Percentiles rank a stretch among this genome's conserved stretches.
phyloP scores from a whole-genome alignment of 345 rosid genomes.

The Lagerstroemia speciosa region DNA sequence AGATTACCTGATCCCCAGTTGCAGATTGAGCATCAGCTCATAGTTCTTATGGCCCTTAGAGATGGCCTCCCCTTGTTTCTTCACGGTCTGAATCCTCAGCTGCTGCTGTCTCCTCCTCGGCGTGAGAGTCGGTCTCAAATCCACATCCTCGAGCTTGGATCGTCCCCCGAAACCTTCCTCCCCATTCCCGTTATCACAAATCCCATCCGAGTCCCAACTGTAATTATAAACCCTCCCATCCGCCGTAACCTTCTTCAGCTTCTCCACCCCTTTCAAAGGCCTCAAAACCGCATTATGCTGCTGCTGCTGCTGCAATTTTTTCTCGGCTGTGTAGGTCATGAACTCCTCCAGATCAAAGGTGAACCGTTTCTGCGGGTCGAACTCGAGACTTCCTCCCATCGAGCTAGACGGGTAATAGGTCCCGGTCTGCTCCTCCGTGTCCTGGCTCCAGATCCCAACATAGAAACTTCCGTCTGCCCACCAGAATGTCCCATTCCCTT shows the following conservation, averaged over 20 bases:
- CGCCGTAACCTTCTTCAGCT: slow-evolving; percentile 12
- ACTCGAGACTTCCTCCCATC: slow-evolving; percentile 11
- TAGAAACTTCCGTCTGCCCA: slow-evolving; percentile 27
- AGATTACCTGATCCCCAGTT: slow-evolving; percentile 55
- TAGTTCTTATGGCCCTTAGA: slow-evolving; percentile 56
- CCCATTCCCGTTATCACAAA: slow-evolving; percentile 3
- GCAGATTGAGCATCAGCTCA: slow-evolving; percentile 64
- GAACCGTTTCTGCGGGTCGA: slow-evolving; percentile 29
- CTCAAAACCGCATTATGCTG: slow-evolving; percentile 5
- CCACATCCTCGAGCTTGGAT: slow-evolving; percentile 33
- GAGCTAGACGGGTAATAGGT: slow-evolving; percentile 14
- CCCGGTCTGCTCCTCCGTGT: slow-evolving; percentile 13
- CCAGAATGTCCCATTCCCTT: slow-evolving; percentile 48
- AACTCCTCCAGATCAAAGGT: slow-evolving; percentile 23
- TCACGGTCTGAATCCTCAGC: slow-evolving; percentile 25
- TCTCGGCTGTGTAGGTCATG: slow-evolving; percentile 22
- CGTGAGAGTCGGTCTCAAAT: slow-evolving; percentile 6
- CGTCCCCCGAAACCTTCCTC: slow-evolving; percentile 34
- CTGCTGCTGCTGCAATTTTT: slow-evolving; percentile 13
- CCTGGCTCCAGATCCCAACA: slow-evolving; percentile 24
- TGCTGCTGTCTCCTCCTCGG: slow-evolving; percentile 12
- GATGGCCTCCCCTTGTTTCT: slow-evolving; percentile 56
- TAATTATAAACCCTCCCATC: slow-evolving; percentile 16
- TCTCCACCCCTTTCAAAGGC: slow-evolving; percentile 5
- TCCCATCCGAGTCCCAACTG: slow-evolving; percentile 44